Conservation (phyloP, 257 asterid species). For the Voacanga thouarsii region DNA sequence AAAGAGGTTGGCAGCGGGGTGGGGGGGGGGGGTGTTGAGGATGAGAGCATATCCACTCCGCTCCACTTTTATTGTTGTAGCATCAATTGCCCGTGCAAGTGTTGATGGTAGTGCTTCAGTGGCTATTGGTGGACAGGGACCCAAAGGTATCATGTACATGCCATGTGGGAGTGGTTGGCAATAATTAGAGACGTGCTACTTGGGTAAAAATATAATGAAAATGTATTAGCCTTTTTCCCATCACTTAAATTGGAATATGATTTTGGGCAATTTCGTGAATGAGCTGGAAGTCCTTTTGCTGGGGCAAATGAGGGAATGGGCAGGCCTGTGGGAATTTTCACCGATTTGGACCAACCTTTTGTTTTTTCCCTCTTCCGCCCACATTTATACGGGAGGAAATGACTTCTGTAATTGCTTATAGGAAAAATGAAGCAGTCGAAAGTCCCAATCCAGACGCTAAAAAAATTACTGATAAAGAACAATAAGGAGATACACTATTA, state of each 20-base stretch:
- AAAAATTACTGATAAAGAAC: no score
- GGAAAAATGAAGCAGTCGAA: no score
- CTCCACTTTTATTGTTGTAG: constrained; percentile 2
- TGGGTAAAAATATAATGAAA: background rate
- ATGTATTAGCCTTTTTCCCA: background rate
- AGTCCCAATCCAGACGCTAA: no score
- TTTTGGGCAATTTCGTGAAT: background rate
- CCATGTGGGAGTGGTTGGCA: constrained; percentile 39
- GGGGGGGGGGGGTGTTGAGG: no score
- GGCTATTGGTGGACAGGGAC: constrained; percentile 13
- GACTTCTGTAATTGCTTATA: no score
- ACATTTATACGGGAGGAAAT: background rate
- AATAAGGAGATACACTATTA: no score
- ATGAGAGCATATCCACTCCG: background rate
- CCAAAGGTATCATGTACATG: constrained; percentile 19
- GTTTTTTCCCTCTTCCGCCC: background rate
- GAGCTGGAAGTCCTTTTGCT: background rate
- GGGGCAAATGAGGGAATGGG: background rate
- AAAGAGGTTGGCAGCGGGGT: no score
- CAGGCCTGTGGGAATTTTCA: no score
- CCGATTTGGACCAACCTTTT: background rate
- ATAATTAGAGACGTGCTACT: constrained; percentile 28
- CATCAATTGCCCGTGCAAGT: constrained; percentile 7
- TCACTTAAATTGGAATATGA: background rate
- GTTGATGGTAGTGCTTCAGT: constrained; percentile 9